phyloP scores from a whole-genome alignment of 257 asterid genomes.

The Petunia axillaris region DNA sequence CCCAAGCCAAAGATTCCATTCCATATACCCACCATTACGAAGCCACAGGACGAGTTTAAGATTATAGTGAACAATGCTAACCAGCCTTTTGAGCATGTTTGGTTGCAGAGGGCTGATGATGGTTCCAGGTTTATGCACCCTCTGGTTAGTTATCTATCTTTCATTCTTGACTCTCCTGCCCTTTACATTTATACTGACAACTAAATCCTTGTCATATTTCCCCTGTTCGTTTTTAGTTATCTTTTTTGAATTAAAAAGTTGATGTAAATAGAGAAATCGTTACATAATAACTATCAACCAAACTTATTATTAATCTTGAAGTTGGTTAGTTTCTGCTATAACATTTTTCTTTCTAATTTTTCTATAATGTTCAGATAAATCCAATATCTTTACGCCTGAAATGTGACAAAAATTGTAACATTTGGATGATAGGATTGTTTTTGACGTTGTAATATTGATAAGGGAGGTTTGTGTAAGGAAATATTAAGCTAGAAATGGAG shows the following conservation, averaged over 20 bases:
- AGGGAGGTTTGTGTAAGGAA: not conserved
- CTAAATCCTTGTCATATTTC: too few species aligned
- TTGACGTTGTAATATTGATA: too few species aligned
- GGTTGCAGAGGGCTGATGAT: slow-evolving; percentile 83
- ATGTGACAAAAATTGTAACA: too few species aligned
- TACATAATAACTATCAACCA: not conserved
- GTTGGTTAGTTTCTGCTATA: not conserved
- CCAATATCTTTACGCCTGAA: not conserved
- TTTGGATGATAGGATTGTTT: not conserved
- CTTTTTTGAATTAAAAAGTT: not conserved
- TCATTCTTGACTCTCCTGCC: not conserved
- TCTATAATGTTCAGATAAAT: not conserved
- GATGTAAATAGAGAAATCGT: too few species aligned
- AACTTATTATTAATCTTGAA: not conserved
- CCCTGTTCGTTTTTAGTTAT: not conserved
- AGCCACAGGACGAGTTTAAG: slow-evolving; percentile 86
- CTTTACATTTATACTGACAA: too few species aligned
- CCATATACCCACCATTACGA: slow-evolving; percentile 67
- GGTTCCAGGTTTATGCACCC: slow-evolving; percentile 71
- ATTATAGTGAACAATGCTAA: slow-evolving; percentile 77
- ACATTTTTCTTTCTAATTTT: not conserved
- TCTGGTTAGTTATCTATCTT: slow-evolving; percentile 53
- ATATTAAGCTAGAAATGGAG: not conserved
- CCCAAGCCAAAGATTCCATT: slow-evolving; percentile 81
- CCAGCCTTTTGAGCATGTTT: slow-evolving; percentile 88